Evolutionary conservation across 345 rosid species (phyloP).

Genomic region (Syzygium jambos): DNA sequence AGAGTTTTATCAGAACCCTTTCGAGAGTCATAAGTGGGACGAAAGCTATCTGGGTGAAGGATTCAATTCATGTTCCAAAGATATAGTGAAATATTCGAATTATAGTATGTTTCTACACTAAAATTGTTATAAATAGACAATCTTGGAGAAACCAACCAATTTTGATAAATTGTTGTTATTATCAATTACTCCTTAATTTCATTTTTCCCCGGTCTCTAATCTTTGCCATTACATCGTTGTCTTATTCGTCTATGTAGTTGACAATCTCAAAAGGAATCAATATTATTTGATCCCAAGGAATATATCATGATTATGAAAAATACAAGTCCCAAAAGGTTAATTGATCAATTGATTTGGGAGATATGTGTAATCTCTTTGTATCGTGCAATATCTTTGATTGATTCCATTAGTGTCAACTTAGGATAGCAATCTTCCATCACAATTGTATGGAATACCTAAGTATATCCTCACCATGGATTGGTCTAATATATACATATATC

Average conservation of each 20-base stretch:
- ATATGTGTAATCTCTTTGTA: neutral
- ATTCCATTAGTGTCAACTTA: neutral
- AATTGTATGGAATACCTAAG: neutral
- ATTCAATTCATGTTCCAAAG: neutral
- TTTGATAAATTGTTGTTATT: neutral
- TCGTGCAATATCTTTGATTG: neutral
- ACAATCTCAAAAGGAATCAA: neutral
- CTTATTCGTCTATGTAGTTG: neutral
- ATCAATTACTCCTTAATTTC: neutral
- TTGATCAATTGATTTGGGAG: neutral
- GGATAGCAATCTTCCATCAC: neutral
- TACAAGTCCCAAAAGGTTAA: neutral
- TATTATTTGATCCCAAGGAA: neutral
- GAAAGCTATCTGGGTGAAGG: neutral
- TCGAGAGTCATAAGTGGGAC: too few relatives aligned
- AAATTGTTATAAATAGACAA: neutral
- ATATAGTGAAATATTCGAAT: neutral
- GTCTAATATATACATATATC: neutral
- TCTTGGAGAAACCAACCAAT: neutral
- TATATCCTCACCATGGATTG: neutral
- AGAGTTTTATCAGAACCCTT: too few relatives aligned
- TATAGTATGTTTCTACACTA: neutral
- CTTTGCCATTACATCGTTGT: neutral
- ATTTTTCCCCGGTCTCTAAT: neutral
- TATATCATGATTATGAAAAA: neutral